Evolutionary conservation across 2,329 filamentous ascomycete genomes (phyloP).

Genomic region (Xylariales sp.): DNA sequence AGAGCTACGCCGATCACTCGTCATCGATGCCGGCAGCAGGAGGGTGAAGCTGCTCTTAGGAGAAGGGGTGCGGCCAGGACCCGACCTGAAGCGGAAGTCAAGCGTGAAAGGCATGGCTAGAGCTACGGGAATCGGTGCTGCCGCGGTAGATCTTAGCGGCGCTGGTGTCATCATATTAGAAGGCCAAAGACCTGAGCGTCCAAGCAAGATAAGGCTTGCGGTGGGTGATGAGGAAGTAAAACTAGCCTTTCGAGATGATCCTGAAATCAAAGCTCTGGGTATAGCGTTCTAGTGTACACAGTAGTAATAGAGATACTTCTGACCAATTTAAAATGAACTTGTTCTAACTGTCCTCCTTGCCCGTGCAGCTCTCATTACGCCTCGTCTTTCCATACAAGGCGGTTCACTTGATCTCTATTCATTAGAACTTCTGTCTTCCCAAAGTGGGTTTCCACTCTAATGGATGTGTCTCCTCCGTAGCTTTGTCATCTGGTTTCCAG

Average conservation of each 20-base stretch:
- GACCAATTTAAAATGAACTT: no score
- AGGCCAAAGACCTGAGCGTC: conserved; percentile 72
- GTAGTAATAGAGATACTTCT: conserved; percentile 10
- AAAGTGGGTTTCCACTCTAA: conserved; percentile 87
- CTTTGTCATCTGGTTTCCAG: conserved; percentile 90
- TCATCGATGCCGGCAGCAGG: conserved; percentile 55
- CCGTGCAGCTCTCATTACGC: no score
- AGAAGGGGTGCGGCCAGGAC: conserved; percentile 10
- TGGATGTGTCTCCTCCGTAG: conserved; percentile 87
- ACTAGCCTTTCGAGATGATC: conserved; percentile 82
- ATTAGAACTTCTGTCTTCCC: conserved; percentile 69
- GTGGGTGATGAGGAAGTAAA: conserved; percentile 90
- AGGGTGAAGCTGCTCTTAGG: conserved; percentile 60
- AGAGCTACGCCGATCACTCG: conserved; percentile 69
- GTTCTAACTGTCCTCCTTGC: no score
- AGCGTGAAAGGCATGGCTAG: conserved; percentile 14
- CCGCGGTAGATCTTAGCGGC: conserved; percentile 78
- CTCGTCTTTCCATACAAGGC: no score
- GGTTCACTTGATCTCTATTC: no score
- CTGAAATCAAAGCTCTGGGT: conserved; percentile 77
- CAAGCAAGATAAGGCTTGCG: conserved; percentile 79
- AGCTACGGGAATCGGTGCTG: conserved; percentile 50
- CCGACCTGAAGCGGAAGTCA: conserved; percentile 14
- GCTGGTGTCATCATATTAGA: conserved; percentile 87
- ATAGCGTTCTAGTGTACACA: conserved; percentile 36